Base-by-base conservation (phyloP, 1,139 yeast species). In the Blastobotrys arbuscula region DNA sequence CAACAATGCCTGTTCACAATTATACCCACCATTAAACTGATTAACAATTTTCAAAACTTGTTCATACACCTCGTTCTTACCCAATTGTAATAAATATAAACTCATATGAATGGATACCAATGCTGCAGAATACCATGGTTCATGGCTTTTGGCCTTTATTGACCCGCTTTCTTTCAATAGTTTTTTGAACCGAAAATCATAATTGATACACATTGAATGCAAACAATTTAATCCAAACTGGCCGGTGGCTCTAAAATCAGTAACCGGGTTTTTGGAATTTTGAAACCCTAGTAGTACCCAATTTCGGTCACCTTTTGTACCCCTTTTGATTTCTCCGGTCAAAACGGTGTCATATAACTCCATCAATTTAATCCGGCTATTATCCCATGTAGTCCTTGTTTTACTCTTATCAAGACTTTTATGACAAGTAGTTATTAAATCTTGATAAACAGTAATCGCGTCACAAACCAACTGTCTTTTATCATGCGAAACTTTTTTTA, bases 271-370 rank as follows among this genome's bases (percentile, higher is more conserved):
- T 28, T 28, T 28, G 15, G 56, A 33, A 1, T 71, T 70, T 47
- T 69, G 73, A 53, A 69, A 69, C 5, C 73, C 73, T 13, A 69
- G 53, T 5, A 57, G 52, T 8, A 60, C 66, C 71, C 72, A 69
- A 45, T 66, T 59, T 8, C 52, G 39, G 18, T 19, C 38, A 15
- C 56, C 60, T 16, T 47, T 58, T 36, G 51, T 51, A 20, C 26
- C 33, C n/a, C n/a, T 40, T 39, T 23, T 34, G 10, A 9, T 36
- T 21, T 16, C 39, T 6, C 24, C 16, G 2, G 31, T 13, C 24
- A 45, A 52, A 1, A 55, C 53, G 2, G 51, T 41, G 8, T 47
- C 31, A 39, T 46, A 51, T 30, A 49, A 45, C 26, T 54, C 52
- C 7, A 53, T 26, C 21, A 39, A 49, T 23, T 37, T 28, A 16